phyloP scores from a whole-genome alignment of 768 basidiomycete genomes.

The Crucibulum laeve region DNA sequence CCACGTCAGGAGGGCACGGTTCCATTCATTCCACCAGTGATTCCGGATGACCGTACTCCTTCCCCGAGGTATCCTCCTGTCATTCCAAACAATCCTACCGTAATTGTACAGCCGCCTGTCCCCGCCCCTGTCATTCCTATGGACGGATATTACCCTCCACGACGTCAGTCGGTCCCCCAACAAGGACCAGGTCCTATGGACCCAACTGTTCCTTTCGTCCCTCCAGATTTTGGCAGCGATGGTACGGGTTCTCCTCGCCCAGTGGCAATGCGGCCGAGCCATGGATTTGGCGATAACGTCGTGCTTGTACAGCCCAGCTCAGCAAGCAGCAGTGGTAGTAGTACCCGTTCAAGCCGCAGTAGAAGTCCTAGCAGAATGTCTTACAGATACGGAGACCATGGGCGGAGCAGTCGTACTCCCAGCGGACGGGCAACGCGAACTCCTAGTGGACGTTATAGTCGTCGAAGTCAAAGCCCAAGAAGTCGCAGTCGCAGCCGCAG shows the following conservation, averaged over 20 bases:
- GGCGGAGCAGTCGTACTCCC: background rate
- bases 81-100: constrained; percentile 7
- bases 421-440: background rate
- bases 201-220: constrained; percentile 15
- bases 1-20: too few species aligned
- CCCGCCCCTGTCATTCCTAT: constrained; percentile 9
- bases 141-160: constrained; percentile 9
- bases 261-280: background rate
- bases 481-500: background rate
- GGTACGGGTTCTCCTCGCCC: constrained; percentile 6
- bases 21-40: constrained; percentile 35
- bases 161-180: background rate
- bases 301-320: constrained; percentile 3
- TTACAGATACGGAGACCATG: background rate
- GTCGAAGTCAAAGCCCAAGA: background rate
- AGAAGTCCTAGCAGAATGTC: background rate
- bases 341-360: constrained; percentile 10
- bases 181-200: background rate
- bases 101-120: background rate
- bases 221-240: constrained; percentile 9
- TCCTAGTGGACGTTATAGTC: background rate
- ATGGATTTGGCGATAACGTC: background rate
- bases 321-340: constrained; percentile 10
- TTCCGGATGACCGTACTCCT: constrained; percentile 19
- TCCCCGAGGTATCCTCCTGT: constrained; percentile 11